Base-by-base conservation (phyloP, 345 rosid genomes). In the Populus deltoides region DNA sequence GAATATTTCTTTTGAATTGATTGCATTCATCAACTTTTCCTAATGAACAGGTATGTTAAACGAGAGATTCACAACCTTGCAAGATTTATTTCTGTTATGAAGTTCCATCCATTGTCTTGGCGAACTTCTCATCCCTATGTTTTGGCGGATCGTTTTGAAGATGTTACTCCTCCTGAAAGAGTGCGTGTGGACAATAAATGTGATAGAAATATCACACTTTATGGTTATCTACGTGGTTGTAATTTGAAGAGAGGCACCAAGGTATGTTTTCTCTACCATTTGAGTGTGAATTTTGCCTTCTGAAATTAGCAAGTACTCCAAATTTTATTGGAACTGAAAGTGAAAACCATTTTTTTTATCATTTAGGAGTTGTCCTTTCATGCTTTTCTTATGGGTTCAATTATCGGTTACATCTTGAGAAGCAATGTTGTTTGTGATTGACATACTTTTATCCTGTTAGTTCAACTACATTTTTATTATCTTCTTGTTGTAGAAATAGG, bases 181-280 rank as follows among this genome's bases (percentile, higher is more conserved):
- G 85, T 92, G 84, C 90, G 83, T 51, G 71, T 76, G 82, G 84
- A 92, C 88, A 85, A 80, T 61, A 96, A 93, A 86, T 93, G 98
- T 76, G 97, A 93, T 82, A 88, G 99, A 79, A 90, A 92, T 82
- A 77, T 96, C 82, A 92, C 97, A 4, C 78, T 92, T 71, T 96
- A 88, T 83, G 99, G 99, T 74, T 96, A 93, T 86, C 76, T 96
- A 83, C 92, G 98, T 66, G 99, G 99, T 74, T 96, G 97, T 85
- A 96, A 96, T 84, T 81, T 96, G 88, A 96, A 89, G 83, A 91
- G 83, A 80, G 97, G 93, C 79, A 89, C 87, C 67, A 96, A 92
- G 98, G 99, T 96, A 81, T 41, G 27, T 49, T 66, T 72, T 71
- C 33, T 12, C 74, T 75, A 20, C 38, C 9, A 38, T 31, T 0